These are phyloP conservation scores for Microcyclospora pomicola DNA, from an alignment of 2,329 filamentous ascomycete species.

Conservation along the genomic window DNA sequence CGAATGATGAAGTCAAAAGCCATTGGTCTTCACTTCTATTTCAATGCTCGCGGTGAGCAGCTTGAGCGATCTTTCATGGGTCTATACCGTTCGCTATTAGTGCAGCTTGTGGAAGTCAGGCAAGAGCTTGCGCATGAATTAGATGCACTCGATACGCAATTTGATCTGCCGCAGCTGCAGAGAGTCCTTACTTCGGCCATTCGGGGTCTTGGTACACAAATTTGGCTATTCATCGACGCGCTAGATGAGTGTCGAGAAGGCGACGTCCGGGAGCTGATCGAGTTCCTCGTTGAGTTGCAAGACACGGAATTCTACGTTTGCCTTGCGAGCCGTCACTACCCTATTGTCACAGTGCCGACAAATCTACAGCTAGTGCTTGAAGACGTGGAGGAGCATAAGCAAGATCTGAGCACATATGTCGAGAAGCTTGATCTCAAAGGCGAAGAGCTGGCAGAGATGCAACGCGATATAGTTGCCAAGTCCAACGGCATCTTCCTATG, in stretches of 20 bases:
- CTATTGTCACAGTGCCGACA: constrained; percentile 23
- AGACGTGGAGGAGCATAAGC: constrained; percentile 19
- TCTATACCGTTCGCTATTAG: constrained; percentile 38
- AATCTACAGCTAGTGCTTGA: constrained; percentile 23
- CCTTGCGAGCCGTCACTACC: constrained; percentile 34
- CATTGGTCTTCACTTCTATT: constrained; percentile 33
- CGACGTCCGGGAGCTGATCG: constrained; percentile 23
- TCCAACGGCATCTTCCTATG: constrained; percentile 34
- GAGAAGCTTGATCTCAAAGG: neutral
- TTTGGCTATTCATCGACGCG: constrained; percentile 31
- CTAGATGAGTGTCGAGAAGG: constrained; percentile 33
- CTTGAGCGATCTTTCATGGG: constrained; percentile 34
- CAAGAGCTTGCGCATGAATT: constrained; percentile 17
- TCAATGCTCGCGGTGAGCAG: constrained; percentile 32
- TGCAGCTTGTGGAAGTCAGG: constrained; percentile 29
- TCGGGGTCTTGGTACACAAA: constrained; percentile 12
- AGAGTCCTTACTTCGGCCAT: constrained; percentile 4
- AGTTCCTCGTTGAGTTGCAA: constrained; percentile 1
- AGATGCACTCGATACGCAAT: constrained; percentile 12
- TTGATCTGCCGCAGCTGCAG: constrained; percentile 16
- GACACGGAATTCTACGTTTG: constrained; percentile 19
- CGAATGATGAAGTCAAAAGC: constrained; percentile 8
- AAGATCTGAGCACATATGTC: constrained; percentile 24
- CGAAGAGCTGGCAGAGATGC: constrained; percentile 4
- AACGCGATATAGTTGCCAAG: constrained; percentile 23